These are phyloP conservation scores for Penicillium rolfsii DNA, from an alignment of 2,329 filamentous ascomycete species.

Conservation along the genomic window DNA sequence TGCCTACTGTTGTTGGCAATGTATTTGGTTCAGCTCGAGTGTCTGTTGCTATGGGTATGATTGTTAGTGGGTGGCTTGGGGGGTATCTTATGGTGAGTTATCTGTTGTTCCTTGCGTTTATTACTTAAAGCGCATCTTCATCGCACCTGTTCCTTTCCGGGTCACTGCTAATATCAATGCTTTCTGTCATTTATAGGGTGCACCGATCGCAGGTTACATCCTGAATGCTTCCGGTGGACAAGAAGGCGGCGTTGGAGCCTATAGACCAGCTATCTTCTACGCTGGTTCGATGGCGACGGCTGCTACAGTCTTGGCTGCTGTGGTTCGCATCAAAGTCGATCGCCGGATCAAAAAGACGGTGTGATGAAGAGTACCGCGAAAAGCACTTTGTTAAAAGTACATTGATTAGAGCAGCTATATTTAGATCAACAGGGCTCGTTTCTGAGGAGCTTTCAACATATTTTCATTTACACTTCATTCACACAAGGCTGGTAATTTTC, in stretches of 20 bases:
- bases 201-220: constrained; percentile 64
- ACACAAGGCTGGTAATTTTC: not conserved
- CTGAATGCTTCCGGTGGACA: constrained; percentile 59
- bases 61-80: constrained; percentile 62
- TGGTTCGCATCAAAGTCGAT: constrained; percentile 25
- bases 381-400: not conserved
- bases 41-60: constrained; percentile 64
- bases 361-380: not conserved
- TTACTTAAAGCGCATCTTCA: no score
- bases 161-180: not conserved
- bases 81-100: constrained; percentile 62
- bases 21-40: constrained; percentile 61
- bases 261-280: constrained; percentile 65
- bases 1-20: constrained; percentile 65
- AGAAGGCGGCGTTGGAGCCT: constrained; percentile 55
- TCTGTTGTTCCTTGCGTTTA: not conserved
- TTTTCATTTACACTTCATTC: not conserved
- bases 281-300: constrained; percentile 58
- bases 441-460: no score
- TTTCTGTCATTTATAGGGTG: constrained; percentile 42
- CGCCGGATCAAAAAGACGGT: constrained; percentile 25
- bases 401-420: not conserved
- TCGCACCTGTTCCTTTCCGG: not conserved
- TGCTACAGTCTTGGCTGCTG: constrained; percentile 40
- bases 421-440: not conserved